phyloP scores from a whole-genome alignment of 2,329 filamentous ascomycete genomes.

The Scorias spongiosa region DNA sequence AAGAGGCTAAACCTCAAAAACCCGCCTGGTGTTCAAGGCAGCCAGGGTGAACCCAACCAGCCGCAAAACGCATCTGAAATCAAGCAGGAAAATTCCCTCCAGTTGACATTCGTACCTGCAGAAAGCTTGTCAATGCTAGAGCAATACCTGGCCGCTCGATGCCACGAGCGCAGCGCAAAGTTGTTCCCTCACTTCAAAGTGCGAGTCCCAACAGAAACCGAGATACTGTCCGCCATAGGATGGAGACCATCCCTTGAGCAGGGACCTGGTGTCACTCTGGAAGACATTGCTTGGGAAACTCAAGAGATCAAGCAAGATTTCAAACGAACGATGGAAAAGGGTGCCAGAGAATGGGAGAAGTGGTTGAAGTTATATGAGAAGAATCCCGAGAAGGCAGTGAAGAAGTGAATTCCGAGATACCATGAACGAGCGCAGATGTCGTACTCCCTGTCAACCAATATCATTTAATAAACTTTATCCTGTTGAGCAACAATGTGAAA shows the following conservation, averaged over 20 bases:
- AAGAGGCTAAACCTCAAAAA: constrained; percentile 17
- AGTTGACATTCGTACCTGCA: constrained; percentile 22
- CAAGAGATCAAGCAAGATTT: constrained; percentile 28
- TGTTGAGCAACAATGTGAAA: no score
- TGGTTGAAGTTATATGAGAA: constrained; percentile 25
- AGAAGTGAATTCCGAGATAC: constrained; percentile 16
- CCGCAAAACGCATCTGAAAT: constrained; percentile 7
- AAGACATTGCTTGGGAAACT: constrained; percentile 30
- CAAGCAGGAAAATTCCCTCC: constrained; percentile 18
- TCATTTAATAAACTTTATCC: no score
- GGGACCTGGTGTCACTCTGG: constrained; percentile 23
- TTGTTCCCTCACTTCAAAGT: constrained; percentile 18
- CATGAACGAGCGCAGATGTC: no score
- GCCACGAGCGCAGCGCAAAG: constrained; percentile 22
- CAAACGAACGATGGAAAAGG: constrained; percentile 24
- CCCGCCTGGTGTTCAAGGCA: constrained; percentile 2
- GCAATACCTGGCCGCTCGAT: constrained; percentile 25
- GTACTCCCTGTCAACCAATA: no score
- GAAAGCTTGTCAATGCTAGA: constrained; percentile 22
- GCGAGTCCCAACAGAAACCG: constrained; percentile 22
- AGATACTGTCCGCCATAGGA: constrained; percentile 28
- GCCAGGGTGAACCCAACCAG: constrained; percentile 1
- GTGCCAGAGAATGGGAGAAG: constrained; percentile 25
- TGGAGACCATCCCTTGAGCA: constrained; percentile 24
- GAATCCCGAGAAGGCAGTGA: constrained; percentile 24